phyloP scores from a whole-genome alignment of 805 yeast species.

The Maudiozyma pseudohumilis region DNA sequence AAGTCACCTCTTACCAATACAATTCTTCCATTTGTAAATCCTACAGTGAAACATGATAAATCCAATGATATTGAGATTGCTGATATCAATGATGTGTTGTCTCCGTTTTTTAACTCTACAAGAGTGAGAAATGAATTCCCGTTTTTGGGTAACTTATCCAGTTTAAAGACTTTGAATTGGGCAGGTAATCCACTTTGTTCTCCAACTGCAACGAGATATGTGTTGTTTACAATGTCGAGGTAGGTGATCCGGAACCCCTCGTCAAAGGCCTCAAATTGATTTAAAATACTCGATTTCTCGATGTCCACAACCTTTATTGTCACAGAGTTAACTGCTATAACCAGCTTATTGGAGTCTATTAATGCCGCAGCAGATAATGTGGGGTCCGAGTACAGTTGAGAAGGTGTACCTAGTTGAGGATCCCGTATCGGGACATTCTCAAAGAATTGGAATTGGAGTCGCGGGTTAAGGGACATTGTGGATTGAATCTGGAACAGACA shows the following conservation, averaged over 20 bases:
- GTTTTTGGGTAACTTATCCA: slow-evolving; percentile 38
- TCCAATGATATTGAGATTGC: slow-evolving; percentile 19
- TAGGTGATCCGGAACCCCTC: slow-evolving; percentile 52
- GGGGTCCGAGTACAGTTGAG: slow-evolving; percentile 73
- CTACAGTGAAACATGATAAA: slow-evolving; percentile 21
- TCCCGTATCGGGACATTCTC: slow-evolving; percentile 77
- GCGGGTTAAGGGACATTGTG: slow-evolving; percentile 28
- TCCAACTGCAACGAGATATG: slow-evolving; percentile 59
- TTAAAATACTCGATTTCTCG: slow-evolving; percentile 35
- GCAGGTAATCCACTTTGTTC: slow-evolving; percentile 66
- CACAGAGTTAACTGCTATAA: slow-evolving; percentile 47
- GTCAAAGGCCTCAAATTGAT: slow-evolving; percentile 49
- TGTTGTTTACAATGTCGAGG: slow-evolving; percentile 38
- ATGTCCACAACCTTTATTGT: slow-evolving; percentile 46
- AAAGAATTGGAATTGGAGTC: slow-evolving; percentile 83
- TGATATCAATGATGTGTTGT: slow-evolving; percentile 63
- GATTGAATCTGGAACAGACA: too few species aligned
- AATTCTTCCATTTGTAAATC: slow-evolving; percentile 54
- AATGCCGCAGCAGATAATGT: slow-evolving; percentile 55
- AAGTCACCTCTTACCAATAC: slow-evolving; percentile 80
- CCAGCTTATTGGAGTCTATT: slow-evolving; percentile 40
- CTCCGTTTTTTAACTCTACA: slow-evolving; percentile 57
- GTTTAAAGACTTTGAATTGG: slow-evolving; percentile 62
- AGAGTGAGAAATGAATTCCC: slow-evolving; percentile 44
- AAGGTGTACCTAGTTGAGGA: slow-evolving; percentile 54